A percentile compares a stretch with the other conserved stretches of the same genome.
Evolutionary conservation across 1,284 basidiomycete genomes (phyloP).

Genomic region (Apiotrichum siamense): DNA sequence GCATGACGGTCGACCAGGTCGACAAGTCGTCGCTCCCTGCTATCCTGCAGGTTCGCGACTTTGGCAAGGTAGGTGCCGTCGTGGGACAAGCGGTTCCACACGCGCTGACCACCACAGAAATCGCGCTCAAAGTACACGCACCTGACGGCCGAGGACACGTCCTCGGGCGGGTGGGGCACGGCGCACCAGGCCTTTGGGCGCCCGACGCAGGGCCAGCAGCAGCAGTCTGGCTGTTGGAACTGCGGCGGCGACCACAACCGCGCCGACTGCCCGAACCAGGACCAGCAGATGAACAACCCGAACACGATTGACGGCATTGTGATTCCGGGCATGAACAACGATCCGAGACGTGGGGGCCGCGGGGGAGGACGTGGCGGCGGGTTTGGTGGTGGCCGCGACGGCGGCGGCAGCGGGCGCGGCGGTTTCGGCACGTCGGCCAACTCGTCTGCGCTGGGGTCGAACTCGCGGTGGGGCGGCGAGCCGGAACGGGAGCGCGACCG

Average conservation of each 20-base stretch:
- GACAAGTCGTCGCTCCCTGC: slow-evolving; percentile 82
- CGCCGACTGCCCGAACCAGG: slow-evolving; percentile 51
- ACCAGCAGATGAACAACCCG: slow-evolving; percentile 26
- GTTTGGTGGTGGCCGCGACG: not conserved
- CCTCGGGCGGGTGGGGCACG: slow-evolving; percentile 67
- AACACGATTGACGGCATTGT: slow-evolving; percentile 25
- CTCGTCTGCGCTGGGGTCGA: slow-evolving; percentile 10
- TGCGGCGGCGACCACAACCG: slow-evolving; percentile 88
- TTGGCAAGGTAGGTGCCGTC: slow-evolving; percentile 55
- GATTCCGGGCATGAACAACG: slow-evolving; percentile 6
- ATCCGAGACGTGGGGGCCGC: not conserved
- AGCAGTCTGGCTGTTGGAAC: slow-evolving; percentile 71
- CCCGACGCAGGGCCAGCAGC: slow-evolving; percentile 45
- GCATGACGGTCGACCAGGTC: slow-evolving; percentile 75
- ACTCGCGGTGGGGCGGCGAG: slow-evolving; percentile 12
- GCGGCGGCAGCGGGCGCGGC: not conserved
- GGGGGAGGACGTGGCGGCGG: slow-evolving; percentile 2
- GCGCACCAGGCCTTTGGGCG: slow-evolving; percentile 55
- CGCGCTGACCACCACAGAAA: slow-evolving; percentile 14
- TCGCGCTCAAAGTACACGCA: slow-evolving; percentile 71
- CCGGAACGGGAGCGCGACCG: slow-evolving; percentile 1
- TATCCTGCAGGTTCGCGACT: slow-evolving; percentile 96
- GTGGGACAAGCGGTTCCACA: too few species aligned
- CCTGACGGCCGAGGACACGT: slow-evolving; percentile 89
- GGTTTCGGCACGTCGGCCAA: slow-evolving; percentile 9